Evolutionary conservation across 345 rosid species (phyloP).

Genomic region (Capsella bursapastoris): DNA sequence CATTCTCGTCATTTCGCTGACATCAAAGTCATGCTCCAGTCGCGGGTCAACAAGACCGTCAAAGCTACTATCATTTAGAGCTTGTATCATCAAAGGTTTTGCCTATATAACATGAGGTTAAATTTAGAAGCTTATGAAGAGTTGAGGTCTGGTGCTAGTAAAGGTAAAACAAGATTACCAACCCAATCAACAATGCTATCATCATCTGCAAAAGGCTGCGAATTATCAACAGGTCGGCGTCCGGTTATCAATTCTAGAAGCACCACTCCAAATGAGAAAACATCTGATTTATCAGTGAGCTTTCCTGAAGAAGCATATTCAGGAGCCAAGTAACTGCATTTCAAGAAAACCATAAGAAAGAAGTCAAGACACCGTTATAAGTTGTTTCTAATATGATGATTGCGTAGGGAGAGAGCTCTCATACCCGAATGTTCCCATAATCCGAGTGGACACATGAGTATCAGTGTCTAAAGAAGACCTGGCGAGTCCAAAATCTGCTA

Average conservation of each 20-base stretch:
- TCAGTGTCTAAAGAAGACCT: slow-evolving; percentile 70
- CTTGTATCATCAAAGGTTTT: slow-evolving; percentile 67
- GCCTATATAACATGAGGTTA: slow-evolving; percentile 58
- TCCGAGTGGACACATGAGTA: slow-evolving; percentile 88
- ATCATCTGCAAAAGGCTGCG: slow-evolving; percentile 63
- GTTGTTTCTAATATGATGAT: neutral
- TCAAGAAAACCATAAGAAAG: slow-evolving; percentile 17
- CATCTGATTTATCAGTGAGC: slow-evolving; percentile 87
- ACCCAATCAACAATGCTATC: slow-evolving; percentile 96
- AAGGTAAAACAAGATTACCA: slow-evolving; percentile 24
- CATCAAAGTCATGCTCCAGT: slow-evolving; percentile 53
- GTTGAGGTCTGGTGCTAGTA: neutral
- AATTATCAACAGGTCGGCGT: slow-evolving; percentile 65
- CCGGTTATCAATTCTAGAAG: slow-evolving; percentile 89
- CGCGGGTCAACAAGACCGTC: slow-evolving; percentile 62
- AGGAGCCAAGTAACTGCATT: slow-evolving; percentile 83
- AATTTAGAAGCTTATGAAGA: neutral
- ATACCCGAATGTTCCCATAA: slow-evolving; percentile 97
- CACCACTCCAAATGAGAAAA: slow-evolving; percentile 86
- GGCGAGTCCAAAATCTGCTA: slow-evolving; percentile 96
- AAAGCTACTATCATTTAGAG: slow-evolving; percentile 57
- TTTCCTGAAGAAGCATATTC: slow-evolving; percentile 91
- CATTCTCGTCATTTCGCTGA: slow-evolving; percentile 65
- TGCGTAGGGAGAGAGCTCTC: slow-evolving; percentile 2
- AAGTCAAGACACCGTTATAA: neutral